phyloP scores from a whole-genome alignment of 2,329 filamentous ascomycete species.

The Hirsutella thompsonii region DNA sequence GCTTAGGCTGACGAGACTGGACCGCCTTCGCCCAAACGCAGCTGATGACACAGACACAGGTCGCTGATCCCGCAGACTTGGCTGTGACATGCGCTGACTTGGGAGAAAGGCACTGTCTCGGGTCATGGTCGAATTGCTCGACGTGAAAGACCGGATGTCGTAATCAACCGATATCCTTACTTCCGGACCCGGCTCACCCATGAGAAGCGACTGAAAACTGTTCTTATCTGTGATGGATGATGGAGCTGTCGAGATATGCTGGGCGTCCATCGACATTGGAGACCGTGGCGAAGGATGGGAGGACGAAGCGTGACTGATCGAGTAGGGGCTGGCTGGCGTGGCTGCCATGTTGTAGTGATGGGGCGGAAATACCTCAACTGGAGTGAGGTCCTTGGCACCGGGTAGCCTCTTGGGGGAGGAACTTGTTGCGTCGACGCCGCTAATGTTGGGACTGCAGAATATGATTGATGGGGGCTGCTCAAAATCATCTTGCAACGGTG shows the following conservation, averaged over 20 bases:
- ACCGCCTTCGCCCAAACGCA: constrained; percentile 56
- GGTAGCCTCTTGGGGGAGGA: constrained; percentile 31
- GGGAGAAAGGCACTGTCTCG: constrained; percentile 45
- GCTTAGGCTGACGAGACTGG: constrained; percentile 65
- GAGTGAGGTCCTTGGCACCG: constrained; percentile 31
- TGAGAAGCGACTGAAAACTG: constrained; percentile 55
- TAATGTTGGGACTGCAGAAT: constrained; percentile 22
- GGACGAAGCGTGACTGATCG: constrained; percentile 51
- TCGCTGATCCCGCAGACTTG: constrained; percentile 39
- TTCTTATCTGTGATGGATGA: constrained; percentile 63
- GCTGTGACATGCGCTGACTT: constrained; percentile 32
- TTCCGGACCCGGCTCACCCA: constrained; percentile 64
- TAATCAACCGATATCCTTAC: constrained; percentile 54
- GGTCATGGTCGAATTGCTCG: constrained; percentile 66
- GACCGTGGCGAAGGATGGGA: constrained; percentile 54
- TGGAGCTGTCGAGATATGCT: constrained; percentile 61
- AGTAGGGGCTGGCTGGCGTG: constrained; percentile 49
- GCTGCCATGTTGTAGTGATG: constrained; percentile 29
- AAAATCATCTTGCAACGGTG: constrained; percentile 33
- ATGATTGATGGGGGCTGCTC: constrained; percentile 31
- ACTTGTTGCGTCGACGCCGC: constrained; percentile 23
- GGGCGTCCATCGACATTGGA: constrained; percentile 56
- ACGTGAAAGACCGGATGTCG: constrained; percentile 61
- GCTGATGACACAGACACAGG: constrained; percentile 49
- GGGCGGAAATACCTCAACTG: constrained; percentile 36